These are phyloP conservation scores for Corymbia citriodora DNA, from an alignment of 441 rosid species.

Conservation along the genomic window DNA sequence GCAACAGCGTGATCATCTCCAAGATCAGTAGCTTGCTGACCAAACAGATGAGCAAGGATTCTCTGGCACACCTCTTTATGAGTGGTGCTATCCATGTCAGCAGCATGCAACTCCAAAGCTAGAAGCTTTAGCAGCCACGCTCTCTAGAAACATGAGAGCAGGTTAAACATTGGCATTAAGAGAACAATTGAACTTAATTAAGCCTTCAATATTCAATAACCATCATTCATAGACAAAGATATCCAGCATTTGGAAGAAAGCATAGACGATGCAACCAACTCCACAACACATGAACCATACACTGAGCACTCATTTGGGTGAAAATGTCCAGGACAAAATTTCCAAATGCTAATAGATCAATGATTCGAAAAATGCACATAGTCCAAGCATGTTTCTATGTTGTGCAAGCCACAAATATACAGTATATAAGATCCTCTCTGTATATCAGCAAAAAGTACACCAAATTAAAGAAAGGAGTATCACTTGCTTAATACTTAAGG, in stretches of 20 bases:
- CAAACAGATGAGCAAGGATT: slow-evolving; percentile 85
- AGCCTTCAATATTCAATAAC: neutral
- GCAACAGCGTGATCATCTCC: slow-evolving; percentile 31
- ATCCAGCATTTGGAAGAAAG: neutral
- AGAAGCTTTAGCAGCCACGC: slow-evolving; percentile 96
- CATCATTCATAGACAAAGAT: neutral
- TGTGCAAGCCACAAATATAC: neutral
- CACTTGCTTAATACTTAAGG: neutral
- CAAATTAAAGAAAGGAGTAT: neutral
- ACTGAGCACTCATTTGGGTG: neutral
- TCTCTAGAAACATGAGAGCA: slow-evolving; percentile 40
- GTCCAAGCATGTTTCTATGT: neutral
- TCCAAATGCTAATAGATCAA: neutral
- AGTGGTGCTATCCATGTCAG: slow-evolving; percentile 46
- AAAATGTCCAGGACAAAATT: neutral
- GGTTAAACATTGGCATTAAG: neutral
- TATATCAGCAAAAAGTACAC: neutral
- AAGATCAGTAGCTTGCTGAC: slow-evolving; percentile 42
- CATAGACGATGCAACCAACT: neutral
- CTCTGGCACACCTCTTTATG: slow-evolving; percentile 75
- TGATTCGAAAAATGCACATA: neutral
- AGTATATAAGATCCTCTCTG: neutral
- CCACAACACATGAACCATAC: neutral
- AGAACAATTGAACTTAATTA: neutral
- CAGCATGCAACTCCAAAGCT: slow-evolving; percentile 80